Conservation (phyloP, 2,329 filamentous ascomycete species). For the Neopestalotiopsis sp. region DNA sequence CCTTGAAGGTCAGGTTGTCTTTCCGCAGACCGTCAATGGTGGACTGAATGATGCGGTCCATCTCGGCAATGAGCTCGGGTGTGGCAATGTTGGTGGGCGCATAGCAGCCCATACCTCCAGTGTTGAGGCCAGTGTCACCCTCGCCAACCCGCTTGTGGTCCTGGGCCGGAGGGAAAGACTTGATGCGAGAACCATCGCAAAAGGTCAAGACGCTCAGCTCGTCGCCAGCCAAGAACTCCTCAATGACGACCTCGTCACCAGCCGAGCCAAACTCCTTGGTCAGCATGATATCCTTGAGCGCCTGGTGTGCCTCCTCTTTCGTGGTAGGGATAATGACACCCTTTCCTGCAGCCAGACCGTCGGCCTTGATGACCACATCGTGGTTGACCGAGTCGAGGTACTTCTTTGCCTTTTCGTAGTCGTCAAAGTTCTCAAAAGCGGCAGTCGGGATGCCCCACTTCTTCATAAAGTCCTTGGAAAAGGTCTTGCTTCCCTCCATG, state of each 20-base stretch:
- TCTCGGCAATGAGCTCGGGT: slow-evolving; percentile 74
- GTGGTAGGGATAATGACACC: slow-evolving; percentile 88
- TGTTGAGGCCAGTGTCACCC: slow-evolving; percentile 89
- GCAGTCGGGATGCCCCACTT: slow-evolving; percentile 89
- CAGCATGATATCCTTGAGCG: slow-evolving; percentile 89
- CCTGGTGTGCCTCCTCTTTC: slow-evolving; percentile 82
- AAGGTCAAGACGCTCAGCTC: slow-evolving; percentile 93
- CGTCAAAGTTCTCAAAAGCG: slow-evolving; percentile 85
- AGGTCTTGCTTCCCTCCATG: slow-evolving; percentile 97
- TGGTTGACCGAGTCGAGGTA: slow-evolving; percentile 77
- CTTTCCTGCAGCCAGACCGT: slow-evolving; percentile 90
- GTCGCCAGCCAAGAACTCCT: slow-evolving; percentile 90
- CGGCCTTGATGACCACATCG: slow-evolving; percentile 91
- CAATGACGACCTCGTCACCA: slow-evolving; percentile 91
- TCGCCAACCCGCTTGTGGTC: slow-evolving; percentile 97
- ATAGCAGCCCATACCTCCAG: slow-evolving; percentile 97
- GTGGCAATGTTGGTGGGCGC: slow-evolving; percentile 85
- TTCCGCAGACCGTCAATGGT: slow-evolving; percentile 87
- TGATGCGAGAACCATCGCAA: slow-evolving; percentile 85
- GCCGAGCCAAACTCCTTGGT: slow-evolving; percentile 85
- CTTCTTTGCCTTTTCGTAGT: slow-evolving; percentile 72
- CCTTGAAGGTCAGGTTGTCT: slow-evolving; percentile 76
- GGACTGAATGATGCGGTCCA: slow-evolving; percentile 88
- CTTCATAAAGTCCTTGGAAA: slow-evolving; percentile 98
- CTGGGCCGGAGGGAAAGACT: slow-evolving; percentile 86